Conservation (phyloP, 495 filamentous ascomycete genomes). For the Stereocaulon alpinum region DNA sequence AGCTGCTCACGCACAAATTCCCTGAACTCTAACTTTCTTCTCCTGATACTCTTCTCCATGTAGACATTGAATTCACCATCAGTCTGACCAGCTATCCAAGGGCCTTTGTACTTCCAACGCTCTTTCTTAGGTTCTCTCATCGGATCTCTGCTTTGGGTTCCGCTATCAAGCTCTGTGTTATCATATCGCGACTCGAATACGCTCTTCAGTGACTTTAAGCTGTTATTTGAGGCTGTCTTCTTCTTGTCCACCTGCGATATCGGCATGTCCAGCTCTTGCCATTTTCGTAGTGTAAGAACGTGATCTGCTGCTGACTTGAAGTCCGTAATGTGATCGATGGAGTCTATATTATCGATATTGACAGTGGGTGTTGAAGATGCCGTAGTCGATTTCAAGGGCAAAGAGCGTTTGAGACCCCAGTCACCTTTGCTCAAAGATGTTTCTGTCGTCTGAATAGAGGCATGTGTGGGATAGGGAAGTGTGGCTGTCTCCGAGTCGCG, state of each 20-base stretch:
- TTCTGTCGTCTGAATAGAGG: slow-evolving; percentile 69
- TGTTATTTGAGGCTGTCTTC: slow-evolving; percentile 11
- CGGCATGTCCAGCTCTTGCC: slow-evolving; percentile 67
- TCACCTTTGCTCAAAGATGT: slow-evolving; percentile 71
- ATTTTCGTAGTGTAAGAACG: slow-evolving; percentile 71
- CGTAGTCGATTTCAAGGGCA: slow-evolving; percentile 62
- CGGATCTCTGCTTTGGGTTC: not conserved
- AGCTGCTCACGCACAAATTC: slow-evolving; percentile 44
- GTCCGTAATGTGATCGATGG: slow-evolving; percentile 82
- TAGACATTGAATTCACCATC: slow-evolving; percentile 61
- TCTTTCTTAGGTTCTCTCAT: slow-evolving; percentile 26
- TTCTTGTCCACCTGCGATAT: slow-evolving; percentile 41
- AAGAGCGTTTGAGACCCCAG: slow-evolving; percentile 85
- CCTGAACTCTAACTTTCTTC: slow-evolving; percentile 50
- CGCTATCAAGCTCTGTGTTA: slow-evolving; percentile 34
- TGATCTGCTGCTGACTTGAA: slow-evolving; percentile 80
- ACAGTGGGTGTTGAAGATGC: slow-evolving; percentile 61
- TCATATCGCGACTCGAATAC: slow-evolving; percentile 41
- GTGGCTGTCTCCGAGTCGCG: slow-evolving; percentile 57
- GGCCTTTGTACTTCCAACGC: slow-evolving; percentile 69
- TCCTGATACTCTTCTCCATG: slow-evolving; percentile 50
- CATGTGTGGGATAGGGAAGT: slow-evolving; percentile 66
- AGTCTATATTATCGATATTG: slow-evolving; percentile 65
- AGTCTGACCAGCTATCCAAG: slow-evolving; percentile 69
- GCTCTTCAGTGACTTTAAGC: slow-evolving; percentile 27